Base-by-base conservation (phyloP, 495 filamentous ascomycete species). In the Daldinia caldariorum region DNA sequence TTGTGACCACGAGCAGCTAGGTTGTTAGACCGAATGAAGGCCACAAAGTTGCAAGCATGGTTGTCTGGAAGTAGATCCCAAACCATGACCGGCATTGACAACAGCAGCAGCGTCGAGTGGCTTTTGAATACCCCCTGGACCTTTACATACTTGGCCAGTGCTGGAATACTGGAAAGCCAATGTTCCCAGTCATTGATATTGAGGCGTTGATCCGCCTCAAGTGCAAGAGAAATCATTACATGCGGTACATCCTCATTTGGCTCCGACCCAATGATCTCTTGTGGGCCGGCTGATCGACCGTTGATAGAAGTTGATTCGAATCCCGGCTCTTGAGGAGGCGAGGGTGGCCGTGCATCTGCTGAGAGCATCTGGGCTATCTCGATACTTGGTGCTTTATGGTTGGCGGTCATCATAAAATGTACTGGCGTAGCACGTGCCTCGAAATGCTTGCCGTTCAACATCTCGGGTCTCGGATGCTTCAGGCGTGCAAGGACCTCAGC, bases 41-140 rank as follows among this genome's bases (percentile, higher is more conserved):
- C 81, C 13, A 87, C 67, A n/a, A 87, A 86, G 0, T 78, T 80
- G 60, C 83, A 83, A 0, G 85, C 84, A 6, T 79, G 81, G 55
- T 84, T 74, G 34, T 83, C 81, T 2, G 83, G 83, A 0, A 87
- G 73, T 26, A 86, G 74, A 67, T 85, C 80, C 85, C 84, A 87
- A 7, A 86, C 73, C 75, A 83, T 83, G 29, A 86, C 77, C 1
- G 85, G 84, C 50, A 87, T 69, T 0, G 82, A 83, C 0, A 86
- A 60, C 13, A 86, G 62, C 13, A 85, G 66, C 35, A 87, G 61
- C 0, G 80, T 85, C 13, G 84, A 87, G 63, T 86, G 79, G 49
- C 83, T 85, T 62, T 83, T 82, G 67, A 84, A 87, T 2, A 85
- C 78, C 22, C 83, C 83, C 72, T 87, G 82, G 5, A 86, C 80